These are phyloP conservation scores for Metahyphopichia silvanorum DNA, from an alignment of 805 yeast genomes.

Conservation along the genomic window DNA sequence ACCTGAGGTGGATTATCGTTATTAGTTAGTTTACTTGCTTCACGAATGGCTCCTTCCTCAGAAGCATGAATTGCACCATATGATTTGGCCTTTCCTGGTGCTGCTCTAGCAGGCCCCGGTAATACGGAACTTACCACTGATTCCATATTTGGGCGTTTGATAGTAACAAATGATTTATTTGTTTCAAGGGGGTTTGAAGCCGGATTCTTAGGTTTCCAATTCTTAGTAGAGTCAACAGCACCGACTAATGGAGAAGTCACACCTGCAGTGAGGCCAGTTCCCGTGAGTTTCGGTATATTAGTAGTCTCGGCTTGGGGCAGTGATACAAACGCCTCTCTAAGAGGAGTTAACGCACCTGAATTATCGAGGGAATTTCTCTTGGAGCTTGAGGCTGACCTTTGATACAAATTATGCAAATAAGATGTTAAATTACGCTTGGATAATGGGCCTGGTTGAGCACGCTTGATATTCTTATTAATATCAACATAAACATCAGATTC, in stretches of 20 bases:
- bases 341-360: slow-evolving; percentile 6
- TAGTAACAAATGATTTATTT: slow-evolving; percentile 61
- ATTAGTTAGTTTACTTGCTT: slow-evolving; percentile 17
- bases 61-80: slow-evolving; percentile 39
- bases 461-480: slow-evolving; percentile 80
- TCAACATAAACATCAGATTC: slow-evolving; percentile 94
- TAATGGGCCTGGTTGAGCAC: slow-evolving; percentile 73
- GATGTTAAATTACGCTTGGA: slow-evolving; percentile 66
- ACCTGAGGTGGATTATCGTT: slow-evolving; percentile 10
- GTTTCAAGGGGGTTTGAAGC: slow-evolving; percentile 72
- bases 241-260: slow-evolving; percentile 5
- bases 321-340: slow-evolving; percentile 2
- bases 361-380: slow-evolving; percentile 43
- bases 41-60: slow-evolving; percentile 42
- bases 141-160: slow-evolving; percentile 50
- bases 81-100: slow-evolving; percentile 10
- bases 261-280: slow-evolving; percentile 1
- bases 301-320: not conserved
- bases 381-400: slow-evolving; percentile 26
- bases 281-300: not conserved
- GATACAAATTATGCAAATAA: slow-evolving; percentile 62
- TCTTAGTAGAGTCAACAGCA: slow-evolving; percentile 15
- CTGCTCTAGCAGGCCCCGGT: slow-evolving; percentile 16
- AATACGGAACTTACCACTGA: slow-evolving; percentile 16
- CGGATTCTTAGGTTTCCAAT: slow-evolving; percentile 56